Percentiles rank a stretch among this genome's conserved stretches.
Conservation (phyloP, 1,284 basidiomycete species). For the Ganoderma lingzhi region DNA sequence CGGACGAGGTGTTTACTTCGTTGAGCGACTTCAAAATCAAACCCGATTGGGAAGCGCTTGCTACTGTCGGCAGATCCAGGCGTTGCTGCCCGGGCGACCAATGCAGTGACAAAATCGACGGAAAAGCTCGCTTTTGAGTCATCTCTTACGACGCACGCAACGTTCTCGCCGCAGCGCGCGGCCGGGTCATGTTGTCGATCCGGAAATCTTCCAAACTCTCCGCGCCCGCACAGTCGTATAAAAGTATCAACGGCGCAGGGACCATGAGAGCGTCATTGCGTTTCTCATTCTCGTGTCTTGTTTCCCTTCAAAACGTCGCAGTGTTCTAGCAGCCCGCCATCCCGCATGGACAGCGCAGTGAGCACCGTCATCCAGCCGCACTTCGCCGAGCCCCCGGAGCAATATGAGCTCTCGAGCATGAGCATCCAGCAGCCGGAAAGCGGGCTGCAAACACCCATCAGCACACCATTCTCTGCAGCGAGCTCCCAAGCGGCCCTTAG, state of each 20-base stretch:
- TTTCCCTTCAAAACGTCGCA: background rate
- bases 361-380: background rate
- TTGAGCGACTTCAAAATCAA: background rate
- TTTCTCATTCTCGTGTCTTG: background rate
- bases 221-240: background rate
- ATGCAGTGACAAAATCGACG: constrained; percentile 4
- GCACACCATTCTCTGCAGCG: constrained; percentile 1
- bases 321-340: background rate
- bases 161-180: background rate
- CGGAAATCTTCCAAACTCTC: background rate
- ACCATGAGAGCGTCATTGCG: background rate
- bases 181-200: constrained; percentile 5
- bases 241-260: background rate
- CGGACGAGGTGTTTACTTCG: background rate
- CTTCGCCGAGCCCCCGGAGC: background rate
- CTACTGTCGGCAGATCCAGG: background rate
- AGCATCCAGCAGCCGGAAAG: constrained; percentile 1
- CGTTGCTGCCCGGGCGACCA: background rate
- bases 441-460: constrained; percentile 1
- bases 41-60: background rate
- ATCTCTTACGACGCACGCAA: background rate
- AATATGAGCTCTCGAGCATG: constrained; percentile 5
- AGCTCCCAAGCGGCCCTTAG: constrained; percentile 3
- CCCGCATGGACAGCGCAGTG: constrained; percentile 3
- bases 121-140: background rate